phyloP scores from a whole-genome alignment of 805 yeast genomes.

The Spathaspora hagerdaliae region DNA sequence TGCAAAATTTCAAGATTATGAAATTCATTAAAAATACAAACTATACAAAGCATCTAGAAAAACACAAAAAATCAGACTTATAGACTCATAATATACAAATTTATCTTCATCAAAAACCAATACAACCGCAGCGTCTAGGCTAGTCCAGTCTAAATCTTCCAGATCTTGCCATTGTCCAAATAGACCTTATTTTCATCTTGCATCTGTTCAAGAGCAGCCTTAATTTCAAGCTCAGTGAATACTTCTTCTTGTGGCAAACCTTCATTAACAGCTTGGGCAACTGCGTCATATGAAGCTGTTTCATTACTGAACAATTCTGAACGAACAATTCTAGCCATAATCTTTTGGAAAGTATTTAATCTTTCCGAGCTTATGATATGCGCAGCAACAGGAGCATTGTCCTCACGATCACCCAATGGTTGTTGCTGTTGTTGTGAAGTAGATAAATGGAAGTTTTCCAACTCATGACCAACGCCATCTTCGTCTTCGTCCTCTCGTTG shows the following conservation, averaged over 20 bases:
- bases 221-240: slow-evolving; percentile 26
- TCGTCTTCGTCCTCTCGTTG: slow-evolving; percentile 10
- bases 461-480: slow-evolving; percentile 19
- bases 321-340: slow-evolving; percentile 28
- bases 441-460: slow-evolving; percentile 27
- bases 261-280: slow-evolving; percentile 29
- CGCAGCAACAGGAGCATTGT: slow-evolving; percentile 15
- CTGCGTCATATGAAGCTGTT: slow-evolving; percentile 29
- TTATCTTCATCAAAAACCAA: not conserved
- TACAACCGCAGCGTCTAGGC: not conserved
- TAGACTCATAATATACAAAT: not conserved
- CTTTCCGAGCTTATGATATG: slow-evolving; percentile 29
- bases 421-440: slow-evolving; percentile 12
- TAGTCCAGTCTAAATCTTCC: slow-evolving; percentile 22
- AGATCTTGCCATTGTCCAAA: slow-evolving; percentile 37
- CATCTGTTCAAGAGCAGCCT: slow-evolving; percentile 29
- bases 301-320: slow-evolving; percentile 31
- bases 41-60: not conserved
- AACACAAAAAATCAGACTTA: not conserved
- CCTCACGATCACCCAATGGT: slow-evolving; percentile 23
- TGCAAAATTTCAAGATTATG: not conserved
- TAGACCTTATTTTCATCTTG: slow-evolving; percentile 32
- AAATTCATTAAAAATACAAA: too few species aligned
- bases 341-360: slow-evolving; percentile 23
- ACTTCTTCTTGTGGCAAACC: slow-evolving; percentile 37